Base-by-base conservation (phyloP, 108 stramenopile genomes). In the Nitzschia palea region DNA sequence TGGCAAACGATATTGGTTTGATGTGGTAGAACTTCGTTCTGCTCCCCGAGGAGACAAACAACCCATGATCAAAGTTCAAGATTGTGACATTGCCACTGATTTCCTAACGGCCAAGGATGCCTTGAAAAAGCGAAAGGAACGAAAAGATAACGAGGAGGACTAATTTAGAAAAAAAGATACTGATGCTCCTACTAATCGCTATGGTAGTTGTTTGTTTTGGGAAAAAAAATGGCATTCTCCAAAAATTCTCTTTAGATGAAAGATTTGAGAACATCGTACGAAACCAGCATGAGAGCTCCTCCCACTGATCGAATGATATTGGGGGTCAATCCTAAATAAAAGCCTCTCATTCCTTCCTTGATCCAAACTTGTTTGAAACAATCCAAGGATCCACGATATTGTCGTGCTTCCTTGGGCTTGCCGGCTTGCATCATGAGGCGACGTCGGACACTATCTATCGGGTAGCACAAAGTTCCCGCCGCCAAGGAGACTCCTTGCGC, bases 401-500 rank as follows among this genome's bases (percentile, higher is more conserved):
- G n/a, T 66, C 85, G 67, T 60, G 76, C 68, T 17, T 76, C 56
- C 14, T 31, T 51, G 27, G 80, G 67, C 28, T 72, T 52, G 1
- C 89, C 93, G 12, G 88, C 88, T 79, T 95, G 90, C 99, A 99
- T 99, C 97, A 97, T 96, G 55, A 99, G 74, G 51, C 98, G 85
- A 14, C 99, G 83, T 36, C 98, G 87, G 23, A 99, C 88, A 32
- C 96, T 96, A 82, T 99, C 99, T 66, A 99, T 95, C 5, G 99
- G 99, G 82, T 99, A 99, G 23, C 97, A 96, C 37, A 93, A 76
- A 30, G 91, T 94, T 4, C 95, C 97, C 31, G 97, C 95, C 25
- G 81, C 57, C 60, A 95, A 80, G 65, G 90, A 86, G 15, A 97
- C 91, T 54, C 80, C 68, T 82, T 98, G 97, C 26, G 98, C 98